A percentile compares a stretch with the other conserved stretches of the same genome.
Evolutionary conservation across 1,284 basidiomycete genomes (phyloP).

Genomic region (Cutaneotrichosporon daszewskae): DNA sequence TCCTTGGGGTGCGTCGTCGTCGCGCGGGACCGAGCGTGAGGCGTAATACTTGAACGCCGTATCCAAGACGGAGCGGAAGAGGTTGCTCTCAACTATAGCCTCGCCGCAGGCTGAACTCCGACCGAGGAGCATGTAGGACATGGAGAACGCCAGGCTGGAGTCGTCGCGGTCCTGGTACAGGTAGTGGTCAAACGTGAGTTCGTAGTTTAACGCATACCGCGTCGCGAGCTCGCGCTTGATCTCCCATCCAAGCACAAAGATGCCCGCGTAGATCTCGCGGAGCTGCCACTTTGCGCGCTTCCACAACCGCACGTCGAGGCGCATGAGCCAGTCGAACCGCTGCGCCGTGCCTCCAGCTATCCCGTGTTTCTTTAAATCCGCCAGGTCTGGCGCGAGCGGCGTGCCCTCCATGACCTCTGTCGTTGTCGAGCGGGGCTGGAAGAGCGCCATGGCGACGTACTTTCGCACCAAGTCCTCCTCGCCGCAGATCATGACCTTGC

Average conservation of each 20-base stretch:
- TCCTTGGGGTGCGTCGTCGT: not conserved
- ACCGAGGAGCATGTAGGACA: conserved; percentile 83
- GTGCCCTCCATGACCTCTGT: conserved; percentile 11
- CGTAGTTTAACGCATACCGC: conserved; percentile 78
- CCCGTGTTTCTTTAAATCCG: conserved; percentile 4
- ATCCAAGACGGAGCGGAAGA: conserved; percentile 68
- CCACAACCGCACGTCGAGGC: conserved; percentile 41
- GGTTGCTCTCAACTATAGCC: conserved; percentile 66
- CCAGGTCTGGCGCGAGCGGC: conserved; percentile 10
- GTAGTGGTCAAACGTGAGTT: conserved; percentile 80
- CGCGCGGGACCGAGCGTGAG: not conserved
- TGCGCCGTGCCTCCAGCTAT: conserved; percentile 1
- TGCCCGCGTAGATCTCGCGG: conserved; percentile 36
- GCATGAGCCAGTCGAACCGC: conserved; percentile 42
- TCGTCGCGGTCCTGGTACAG: conserved; percentile 88
- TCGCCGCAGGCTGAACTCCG: conserved; percentile 69
- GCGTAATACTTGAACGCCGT: conserved; percentile 77
- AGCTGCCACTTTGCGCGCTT: conserved; percentile 39
- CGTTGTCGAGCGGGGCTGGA: conserved; percentile 11
- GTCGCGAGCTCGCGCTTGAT: conserved; percentile 53
- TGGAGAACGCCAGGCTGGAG: conserved; percentile 78
- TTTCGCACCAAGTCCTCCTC: conserved; percentile 66
- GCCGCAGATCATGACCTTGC: conserved; percentile 52
- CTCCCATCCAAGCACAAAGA: conserved; percentile 26
- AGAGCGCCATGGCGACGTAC: conserved; percentile 23